Conservation (phyloP, 1,284 basidiomycete genomes). For the Ganoderma multipileum region DNA sequence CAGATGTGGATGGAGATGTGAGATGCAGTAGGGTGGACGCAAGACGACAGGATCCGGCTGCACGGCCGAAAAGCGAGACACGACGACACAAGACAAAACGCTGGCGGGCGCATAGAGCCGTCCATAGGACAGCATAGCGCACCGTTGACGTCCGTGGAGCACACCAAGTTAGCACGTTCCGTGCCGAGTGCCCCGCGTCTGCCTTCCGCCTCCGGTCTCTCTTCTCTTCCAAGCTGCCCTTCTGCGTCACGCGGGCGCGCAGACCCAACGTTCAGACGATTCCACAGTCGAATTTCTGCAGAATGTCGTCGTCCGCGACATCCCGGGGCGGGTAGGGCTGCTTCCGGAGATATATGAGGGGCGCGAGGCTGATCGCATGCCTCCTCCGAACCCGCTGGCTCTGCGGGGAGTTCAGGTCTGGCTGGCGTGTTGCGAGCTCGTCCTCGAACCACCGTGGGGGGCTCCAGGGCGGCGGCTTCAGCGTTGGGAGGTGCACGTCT, state of each 20-base stretch:
- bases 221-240: background rate
- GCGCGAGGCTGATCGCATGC: constrained; percentile 27
- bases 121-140: background rate
- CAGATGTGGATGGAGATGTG: background rate
- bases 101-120: background rate
- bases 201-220: constrained; percentile 4
- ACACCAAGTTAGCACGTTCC: background rate
- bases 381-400: constrained; percentile 11
- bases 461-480: constrained; percentile 30
- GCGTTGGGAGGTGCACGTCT: constrained; percentile 22
- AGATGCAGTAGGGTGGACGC: background rate
- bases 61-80: background rate
- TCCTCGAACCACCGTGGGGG: constrained; percentile 27
- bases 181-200: background rate
- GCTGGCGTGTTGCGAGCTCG: constrained; percentile 26
- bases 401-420: constrained; percentile 20
- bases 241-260: background rate
- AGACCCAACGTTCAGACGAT: constrained; percentile 10
- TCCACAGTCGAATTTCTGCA: constrained; percentile 29
- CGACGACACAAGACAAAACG: constrained; percentile 8
- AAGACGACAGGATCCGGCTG: background rate
- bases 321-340: constrained; percentile 30
- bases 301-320: constrained; percentile 28
- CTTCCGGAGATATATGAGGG: constrained; percentile 30
- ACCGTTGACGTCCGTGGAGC: background rate